Percentiles rank a stretch among this genome's conserved stretches.
Evolutionary conservation across 2,329 filamentous ascomycete genomes (phyloP).

Genomic region (Herpotrichia juniperi): DNA sequence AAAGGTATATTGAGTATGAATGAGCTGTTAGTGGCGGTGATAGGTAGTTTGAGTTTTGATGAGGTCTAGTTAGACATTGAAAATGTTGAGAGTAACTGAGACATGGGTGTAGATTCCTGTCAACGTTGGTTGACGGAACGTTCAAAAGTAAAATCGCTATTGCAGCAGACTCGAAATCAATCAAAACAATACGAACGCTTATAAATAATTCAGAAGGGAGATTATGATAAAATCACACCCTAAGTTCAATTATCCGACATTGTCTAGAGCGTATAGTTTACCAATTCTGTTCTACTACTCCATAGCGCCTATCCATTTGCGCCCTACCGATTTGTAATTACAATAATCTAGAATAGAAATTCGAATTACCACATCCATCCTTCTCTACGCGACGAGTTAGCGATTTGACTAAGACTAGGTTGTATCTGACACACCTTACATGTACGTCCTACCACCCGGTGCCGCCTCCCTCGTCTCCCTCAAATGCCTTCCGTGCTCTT

Average conservation of each 20-base stretch:
- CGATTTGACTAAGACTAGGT: not conserved
- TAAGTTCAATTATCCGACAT: no score
- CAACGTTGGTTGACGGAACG: not conserved
- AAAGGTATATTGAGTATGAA: not conserved
- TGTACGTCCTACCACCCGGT: conserved; percentile 37
- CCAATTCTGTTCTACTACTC: no score
- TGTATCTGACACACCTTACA: conserved; percentile 24
- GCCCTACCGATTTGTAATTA: no score
- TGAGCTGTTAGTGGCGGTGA: not conserved
- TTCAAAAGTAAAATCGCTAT: not conserved
- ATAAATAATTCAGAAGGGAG: no score
- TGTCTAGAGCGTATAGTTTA: no score
- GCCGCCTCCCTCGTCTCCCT: conserved; percentile 28
- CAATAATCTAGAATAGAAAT: no score
- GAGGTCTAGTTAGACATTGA: not conserved
- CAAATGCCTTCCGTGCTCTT: conserved; percentile 32
- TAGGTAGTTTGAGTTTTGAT: not conserved
- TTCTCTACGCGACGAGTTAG: not conserved
- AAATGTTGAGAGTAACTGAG: not conserved
- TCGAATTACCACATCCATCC: conserved; percentile 4
- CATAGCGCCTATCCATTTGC: no score
- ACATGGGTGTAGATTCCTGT: not conserved
- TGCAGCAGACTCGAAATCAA: no score
- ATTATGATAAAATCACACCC: no score
- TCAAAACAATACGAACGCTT: no score